A percentile compares a stretch with the other conserved stretches of the same genome.
Conservation (phyloP, 371 early-diverging fungal genomes). For the Massospora cicadina region DNA sequence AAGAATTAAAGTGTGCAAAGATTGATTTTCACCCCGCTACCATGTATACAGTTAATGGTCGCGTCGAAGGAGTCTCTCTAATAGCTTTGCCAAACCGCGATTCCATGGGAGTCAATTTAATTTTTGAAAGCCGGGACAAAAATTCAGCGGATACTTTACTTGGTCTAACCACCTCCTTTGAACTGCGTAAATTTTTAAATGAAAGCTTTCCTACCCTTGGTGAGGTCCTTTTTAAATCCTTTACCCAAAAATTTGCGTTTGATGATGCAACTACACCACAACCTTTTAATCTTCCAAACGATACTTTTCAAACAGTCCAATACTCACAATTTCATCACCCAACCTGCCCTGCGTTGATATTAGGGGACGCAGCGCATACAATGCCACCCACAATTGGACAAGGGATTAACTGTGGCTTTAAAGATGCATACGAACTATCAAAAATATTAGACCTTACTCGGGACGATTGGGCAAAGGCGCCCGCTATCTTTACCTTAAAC, state of each 20-base stretch:
- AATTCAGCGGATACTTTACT: background rate
- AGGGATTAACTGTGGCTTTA: conserved; percentile 97
- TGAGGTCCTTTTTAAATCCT: background rate
- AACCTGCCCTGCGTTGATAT: conserved; percentile 31
- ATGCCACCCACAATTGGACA: conserved; percentile 95
- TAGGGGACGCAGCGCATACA: conserved; percentile 94
- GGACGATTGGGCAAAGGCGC: conserved; percentile 19
- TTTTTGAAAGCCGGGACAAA: background rate
- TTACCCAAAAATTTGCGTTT: background rate
- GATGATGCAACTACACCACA: background rate
- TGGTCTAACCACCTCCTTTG: background rate
- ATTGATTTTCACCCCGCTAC: background rate
- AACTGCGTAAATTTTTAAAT: background rate
- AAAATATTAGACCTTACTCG: conserved; percentile 29
- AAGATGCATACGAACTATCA: conserved; percentile 69
- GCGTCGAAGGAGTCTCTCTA: background rate
- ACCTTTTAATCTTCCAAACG: background rate
- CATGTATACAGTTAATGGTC: background rate
- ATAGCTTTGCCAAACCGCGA: background rate
- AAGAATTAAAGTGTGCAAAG: background rate
- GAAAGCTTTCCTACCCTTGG: background rate
- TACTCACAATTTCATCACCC: conserved; percentile 8
- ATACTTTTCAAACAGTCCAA: background rate
- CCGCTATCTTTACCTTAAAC: background rate
- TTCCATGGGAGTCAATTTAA: background rate